A percentile compares a stretch with the other conserved stretches of the same genome.
These are phyloP conservation scores for Strigomonas culicis DNA, from an alignment of 208 protist species.

Conservation along the genomic window DNA sequence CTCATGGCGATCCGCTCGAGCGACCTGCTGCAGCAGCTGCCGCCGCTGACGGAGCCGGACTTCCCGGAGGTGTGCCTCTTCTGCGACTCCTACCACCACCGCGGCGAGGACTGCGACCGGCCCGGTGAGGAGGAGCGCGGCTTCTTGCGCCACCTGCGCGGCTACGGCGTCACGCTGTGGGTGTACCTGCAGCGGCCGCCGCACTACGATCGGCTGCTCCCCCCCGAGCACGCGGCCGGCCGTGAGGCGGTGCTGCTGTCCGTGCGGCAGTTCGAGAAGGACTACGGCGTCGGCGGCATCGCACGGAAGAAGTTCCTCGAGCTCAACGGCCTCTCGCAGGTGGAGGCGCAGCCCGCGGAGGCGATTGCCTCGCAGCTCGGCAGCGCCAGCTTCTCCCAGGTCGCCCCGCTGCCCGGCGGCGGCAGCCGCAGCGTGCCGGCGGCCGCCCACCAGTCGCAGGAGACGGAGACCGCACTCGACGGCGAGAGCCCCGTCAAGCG, in stretches of 20 bases:
- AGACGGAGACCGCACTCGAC: neutral
- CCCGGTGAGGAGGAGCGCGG: slow-evolving; percentile 48
- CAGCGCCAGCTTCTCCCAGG: neutral
- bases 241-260: slow-evolving; percentile 47
- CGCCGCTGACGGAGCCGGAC: slow-evolving; percentile 41
- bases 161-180: slow-evolving; percentile 61
- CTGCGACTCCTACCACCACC: slow-evolving; percentile 77
- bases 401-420: neutral
- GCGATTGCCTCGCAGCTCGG: neutral
- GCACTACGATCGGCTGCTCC: slow-evolving; percentile 69
- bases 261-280: slow-evolving; percentile 55
- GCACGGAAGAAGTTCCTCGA: slow-evolving; percentile 63
- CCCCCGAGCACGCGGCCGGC: slow-evolving; percentile 52
- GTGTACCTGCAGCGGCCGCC: slow-evolving; percentile 55
- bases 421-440: neutral
- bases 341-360: neutral
- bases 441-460: neutral
- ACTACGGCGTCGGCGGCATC: slow-evolving; percentile 77
- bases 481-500: neutral
- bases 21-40: slow-evolving; percentile 69
- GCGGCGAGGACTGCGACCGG: slow-evolving; percentile 49
- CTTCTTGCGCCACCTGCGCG: slow-evolving; percentile 68
- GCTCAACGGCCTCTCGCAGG: slow-evolving; percentile 6
- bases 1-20: slow-evolving; percentile 70
- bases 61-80: slow-evolving; percentile 87